Percentiles rank a stretch among this genome's conserved stretches.
Conservation (phyloP, 345 rosid genomes). For the Murraya koenigii region DNA sequence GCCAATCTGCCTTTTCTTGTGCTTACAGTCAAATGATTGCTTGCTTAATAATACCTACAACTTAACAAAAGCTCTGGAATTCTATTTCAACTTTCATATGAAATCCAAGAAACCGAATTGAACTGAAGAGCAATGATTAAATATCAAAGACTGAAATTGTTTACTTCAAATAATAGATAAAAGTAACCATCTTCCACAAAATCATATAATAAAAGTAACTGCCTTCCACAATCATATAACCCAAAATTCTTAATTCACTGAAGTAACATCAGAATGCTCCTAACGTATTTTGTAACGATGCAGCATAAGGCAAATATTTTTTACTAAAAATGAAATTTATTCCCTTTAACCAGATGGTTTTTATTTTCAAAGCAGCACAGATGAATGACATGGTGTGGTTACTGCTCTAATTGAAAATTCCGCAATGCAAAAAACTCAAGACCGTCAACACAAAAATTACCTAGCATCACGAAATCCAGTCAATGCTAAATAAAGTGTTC, state of each 20-base stretch:
- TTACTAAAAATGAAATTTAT: not conserved
- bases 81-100: not conserved
- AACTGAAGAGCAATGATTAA: not conserved
- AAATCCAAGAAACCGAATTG: not conserved
- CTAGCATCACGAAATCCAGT: conserved; percentile 99
- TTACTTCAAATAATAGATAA: not conserved
- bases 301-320: not conserved
- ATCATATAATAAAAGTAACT: not conserved
- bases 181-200: not conserved
- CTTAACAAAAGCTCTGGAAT: not conserved
- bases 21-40: not conserved
- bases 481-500: conserved; percentile 90
- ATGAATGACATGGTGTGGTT: not conserved
- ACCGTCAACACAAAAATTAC: conserved; percentile 35
- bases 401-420: not conserved
- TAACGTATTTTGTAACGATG: not conserved
- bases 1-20: not conserved
- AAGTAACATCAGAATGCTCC: not conserved
- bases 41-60: not conserved
- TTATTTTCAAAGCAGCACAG: not conserved
- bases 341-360: not conserved
- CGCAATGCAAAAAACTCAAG: conserved; percentile 3
- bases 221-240: not conserved
- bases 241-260: not conserved
- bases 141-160: not conserved